Base-by-base conservation (phyloP, 192 early-diverging fungal genomes). In the Pilobolus umbonatus region DNA sequence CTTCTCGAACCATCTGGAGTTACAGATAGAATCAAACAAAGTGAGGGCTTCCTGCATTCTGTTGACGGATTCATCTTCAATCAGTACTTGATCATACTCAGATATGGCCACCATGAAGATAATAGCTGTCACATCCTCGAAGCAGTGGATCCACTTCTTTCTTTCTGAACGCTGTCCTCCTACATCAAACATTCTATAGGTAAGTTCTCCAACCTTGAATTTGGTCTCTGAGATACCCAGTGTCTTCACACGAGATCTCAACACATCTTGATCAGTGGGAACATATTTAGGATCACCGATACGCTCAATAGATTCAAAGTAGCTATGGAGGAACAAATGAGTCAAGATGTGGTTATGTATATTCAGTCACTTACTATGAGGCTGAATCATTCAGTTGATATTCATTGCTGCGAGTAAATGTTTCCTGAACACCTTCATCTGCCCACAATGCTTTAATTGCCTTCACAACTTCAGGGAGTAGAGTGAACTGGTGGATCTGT, bases 41-140 rank as follows among this genome's bases (percentile, higher is more conserved):
- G 91, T 94, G 62, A 97, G 75, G 9, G 93, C 92, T 76, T 97
- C 95, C 67, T 93, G 90, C 92, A 97, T 94, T 57, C 92, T 88
- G 81, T 94, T 94, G 53, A 94, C 88, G 15, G 88, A 87, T 29
- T 74, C 72, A 55, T 73, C 72, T 48, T 73, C 72, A 42, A 72
- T 62, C 21, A 73, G 39, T 15, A 66, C 65, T 43, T 73, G 72
- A 45, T 73, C 72, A 22, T 73, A 73, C 35, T 66, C 70, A 15
- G 53, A 58, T 28, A 73, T 75, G 17, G 72, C 72, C 10, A 73
- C 72, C 31, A 73, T 36, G 19, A 73, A 73, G 12, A 73, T 49
- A 21, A 71, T 61, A 6, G 69, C 69, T 12, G 69, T 71, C 19
- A 71, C 69, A 36, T 71, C 61, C 39, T 71, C 69, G 40, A 71